Evolutionary conservation across 331 rosid genomes (phyloP), one percentile per base, ranked within the genome.

Genomic region (Pyracantha coccinea): DNA sequence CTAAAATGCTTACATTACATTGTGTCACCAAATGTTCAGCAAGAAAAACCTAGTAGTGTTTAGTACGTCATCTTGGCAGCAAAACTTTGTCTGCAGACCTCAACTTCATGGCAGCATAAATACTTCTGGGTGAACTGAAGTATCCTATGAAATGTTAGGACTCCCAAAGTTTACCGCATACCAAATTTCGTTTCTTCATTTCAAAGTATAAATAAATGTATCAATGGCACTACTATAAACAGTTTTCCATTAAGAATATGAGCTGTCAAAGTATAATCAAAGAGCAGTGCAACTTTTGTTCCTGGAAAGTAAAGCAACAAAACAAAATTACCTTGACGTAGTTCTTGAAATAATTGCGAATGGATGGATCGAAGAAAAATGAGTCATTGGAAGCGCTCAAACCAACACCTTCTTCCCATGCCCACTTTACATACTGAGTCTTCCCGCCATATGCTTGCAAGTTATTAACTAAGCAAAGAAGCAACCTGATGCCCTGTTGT

Each of bases 351-450:
- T 94, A 89, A 67, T 58, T 81, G 33, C 93, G 93, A 35, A 92
- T 90, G 19, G 97, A 85, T 38, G 99, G 99, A 77, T 94, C 99
- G 52, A 84, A 94, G 86, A 94, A 94, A 94, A 94, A 94, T 67
- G 99, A 94, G 85, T 94, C 99, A 62, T 94, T 92, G 29, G 97
- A 94, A 0, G 97, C 83, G 64, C 99, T 94, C 83, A 94, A 72
- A 63, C 97, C 97, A 32, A 90, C 85, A 57, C 99, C 99, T 73
- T 94, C 99, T 78, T 90, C 87, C 99, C 97, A 94, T 55, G 99
- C 99, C 99, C 99, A 94, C 79, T 92, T 87, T 52, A 94, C 99
- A 75, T 94, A 94, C 80, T 88, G 93, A 81, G 92, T 85, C 92
- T 94, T 94, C 84, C 99, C 99, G 66, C 99, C 99, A 76, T 82